A percentile compares a stretch with the other conserved stretches of the same genome.
These are phyloP conservation scores for Capsella bursapastoris DNA, from an alignment of 345 rosid species.

Conservation along the genomic window DNA sequence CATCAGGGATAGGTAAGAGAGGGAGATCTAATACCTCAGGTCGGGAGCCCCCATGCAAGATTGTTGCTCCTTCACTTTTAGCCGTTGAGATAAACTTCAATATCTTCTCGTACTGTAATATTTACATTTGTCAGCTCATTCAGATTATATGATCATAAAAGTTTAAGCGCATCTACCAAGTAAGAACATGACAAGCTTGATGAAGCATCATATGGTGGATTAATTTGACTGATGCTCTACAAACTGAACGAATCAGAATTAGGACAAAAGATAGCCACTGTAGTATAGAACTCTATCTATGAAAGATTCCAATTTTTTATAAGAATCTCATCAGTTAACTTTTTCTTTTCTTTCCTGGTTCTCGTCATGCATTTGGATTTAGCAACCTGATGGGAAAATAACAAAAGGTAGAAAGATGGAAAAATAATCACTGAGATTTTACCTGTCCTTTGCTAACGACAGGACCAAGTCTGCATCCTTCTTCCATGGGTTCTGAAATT, in stretches of 20 bases:
- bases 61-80: conserved; percentile 87
- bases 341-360: conserved; percentile 3
- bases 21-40: conserved; percentile 59
- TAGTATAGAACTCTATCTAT: conserved; percentile 10
- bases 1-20: conserved; percentile 17
- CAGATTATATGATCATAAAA: conserved; percentile 21
- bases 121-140: conserved; percentile 25
- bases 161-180: not conserved
- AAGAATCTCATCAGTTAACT: conserved; percentile 1
- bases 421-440: conserved; percentile 20
- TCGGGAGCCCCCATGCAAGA: conserved; percentile 74
- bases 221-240: conserved; percentile 18
- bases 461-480: conserved; percentile 94
- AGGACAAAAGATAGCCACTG: conserved; percentile 12
- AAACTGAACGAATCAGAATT: not conserved
- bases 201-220: conserved; percentile 8
- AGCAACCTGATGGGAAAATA: not conserved
- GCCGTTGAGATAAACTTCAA: conserved; percentile 77
- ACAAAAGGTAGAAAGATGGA: not conserved
- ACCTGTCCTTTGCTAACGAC: conserved; percentile 87
- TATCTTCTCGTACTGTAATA: conserved; percentile 75
- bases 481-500: conserved; percentile 86
- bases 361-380: conserved; percentile 1
- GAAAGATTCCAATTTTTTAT: not conserved
- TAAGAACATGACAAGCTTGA: conserved; percentile 20